Evolutionary conservation across 2,329 filamentous ascomycete genomes (phyloP).

Genomic region (Diaporthe sp.): DNA sequence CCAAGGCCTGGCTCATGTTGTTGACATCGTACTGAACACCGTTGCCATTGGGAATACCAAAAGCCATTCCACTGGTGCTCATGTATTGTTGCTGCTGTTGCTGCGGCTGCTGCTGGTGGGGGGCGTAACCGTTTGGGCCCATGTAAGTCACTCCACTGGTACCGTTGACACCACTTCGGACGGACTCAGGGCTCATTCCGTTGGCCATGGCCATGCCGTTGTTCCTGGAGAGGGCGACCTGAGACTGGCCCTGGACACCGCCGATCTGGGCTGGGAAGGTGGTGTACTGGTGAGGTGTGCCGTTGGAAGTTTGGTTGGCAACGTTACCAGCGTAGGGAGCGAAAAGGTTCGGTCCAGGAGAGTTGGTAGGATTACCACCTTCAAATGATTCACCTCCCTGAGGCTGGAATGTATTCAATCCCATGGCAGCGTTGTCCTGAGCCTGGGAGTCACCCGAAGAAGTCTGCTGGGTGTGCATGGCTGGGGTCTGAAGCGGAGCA

Average conservation of each 20-base stretch:
- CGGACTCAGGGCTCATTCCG: not conserved
- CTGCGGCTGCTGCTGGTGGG: not conserved
- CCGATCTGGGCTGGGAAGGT: constrained; percentile 23
- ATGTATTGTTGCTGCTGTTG: not conserved
- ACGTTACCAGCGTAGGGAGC: not conserved
- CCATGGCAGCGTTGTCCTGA: not conserved
- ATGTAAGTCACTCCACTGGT: not conserved
- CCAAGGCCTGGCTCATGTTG: not conserved
- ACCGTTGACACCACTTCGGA: not conserved
- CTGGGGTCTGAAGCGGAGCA: not conserved
- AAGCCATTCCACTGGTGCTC: not conserved
- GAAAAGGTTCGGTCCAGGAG: not conserved
- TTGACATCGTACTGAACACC: not conserved
- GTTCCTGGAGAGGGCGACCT: not conserved
- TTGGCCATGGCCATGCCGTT: constrained; percentile 6
- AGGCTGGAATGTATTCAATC: not conserved
- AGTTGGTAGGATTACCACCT: not conserved
- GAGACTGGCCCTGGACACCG: not conserved
- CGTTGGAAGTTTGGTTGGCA: not conserved
- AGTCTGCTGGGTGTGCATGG: not conserved
- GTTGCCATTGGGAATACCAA: not conserved
- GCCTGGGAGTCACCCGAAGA: not conserved
- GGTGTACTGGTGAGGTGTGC: not conserved
- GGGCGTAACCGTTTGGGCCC: not conserved
- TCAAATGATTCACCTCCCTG: not conserved